phyloP scores from a whole-genome alignment of 139 green algal genomes.

The Tetradesmus lagerheimii region DNA sequence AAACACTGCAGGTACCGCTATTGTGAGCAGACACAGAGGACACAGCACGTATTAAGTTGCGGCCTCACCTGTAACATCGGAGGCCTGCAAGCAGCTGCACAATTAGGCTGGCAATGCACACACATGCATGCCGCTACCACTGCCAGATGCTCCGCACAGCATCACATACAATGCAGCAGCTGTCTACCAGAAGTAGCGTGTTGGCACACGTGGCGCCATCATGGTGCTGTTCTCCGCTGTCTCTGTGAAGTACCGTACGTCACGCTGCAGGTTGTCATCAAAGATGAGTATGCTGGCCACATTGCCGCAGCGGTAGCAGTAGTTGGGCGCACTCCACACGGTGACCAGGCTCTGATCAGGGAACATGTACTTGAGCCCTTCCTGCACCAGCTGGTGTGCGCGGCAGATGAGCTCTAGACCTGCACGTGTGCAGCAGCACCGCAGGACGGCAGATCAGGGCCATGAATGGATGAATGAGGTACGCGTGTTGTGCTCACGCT shows the following conservation, averaged over 20 bases:
- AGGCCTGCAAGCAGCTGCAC: too few relatives aligned
- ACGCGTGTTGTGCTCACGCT: too few relatives aligned
- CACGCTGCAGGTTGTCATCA: slow-evolving; percentile 89
- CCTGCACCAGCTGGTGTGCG: slow-evolving; percentile 98
- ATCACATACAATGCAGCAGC: too few relatives aligned
- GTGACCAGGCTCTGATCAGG: slow-evolving; percentile 89
- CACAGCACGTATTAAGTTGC: too few relatives aligned
- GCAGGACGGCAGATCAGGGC: not conserved
- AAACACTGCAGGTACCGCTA: too few relatives aligned
- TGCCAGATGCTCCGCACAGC: too few relatives aligned
- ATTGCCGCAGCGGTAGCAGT: slow-evolving; percentile 99
- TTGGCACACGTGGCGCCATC: slow-evolving; percentile 80
- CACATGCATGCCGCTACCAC: too few relatives aligned
- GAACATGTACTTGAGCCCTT: slow-evolving; percentile 99
- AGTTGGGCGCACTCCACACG: slow-evolving; percentile 99
- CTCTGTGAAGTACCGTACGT: slow-evolving; percentile 90
- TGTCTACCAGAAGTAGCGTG: slow-evolving; percentile 90
- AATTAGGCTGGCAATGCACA: too few relatives aligned
- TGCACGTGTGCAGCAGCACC: slow-evolving; percentile 15
- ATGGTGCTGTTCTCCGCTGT: slow-evolving; percentile 92
- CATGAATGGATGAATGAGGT: too few relatives aligned
- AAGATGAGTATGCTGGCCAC: slow-evolving; percentile 98
- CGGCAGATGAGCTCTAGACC: slow-evolving; percentile 95
- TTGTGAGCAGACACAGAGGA: too few relatives aligned
- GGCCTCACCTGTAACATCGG: too few relatives aligned